Conservation (phyloP, 2,329 filamentous ascomycete species). For the Hymenoscyphus linearis region DNA sequence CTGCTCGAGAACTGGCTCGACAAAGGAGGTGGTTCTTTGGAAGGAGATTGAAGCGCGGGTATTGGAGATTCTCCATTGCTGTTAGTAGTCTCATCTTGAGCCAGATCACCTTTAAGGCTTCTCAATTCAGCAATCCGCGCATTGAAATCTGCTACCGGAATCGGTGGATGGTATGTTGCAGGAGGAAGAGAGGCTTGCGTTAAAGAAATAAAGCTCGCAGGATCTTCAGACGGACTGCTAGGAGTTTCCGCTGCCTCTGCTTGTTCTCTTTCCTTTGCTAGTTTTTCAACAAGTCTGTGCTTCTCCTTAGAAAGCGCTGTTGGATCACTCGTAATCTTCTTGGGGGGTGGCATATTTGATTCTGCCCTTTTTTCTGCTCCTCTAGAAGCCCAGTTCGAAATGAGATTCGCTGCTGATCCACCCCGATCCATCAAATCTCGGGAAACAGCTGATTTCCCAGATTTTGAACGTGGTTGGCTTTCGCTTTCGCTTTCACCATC, state of each 20-base stretch:
- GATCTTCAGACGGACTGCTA: slow-evolving; percentile 14
- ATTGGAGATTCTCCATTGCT: slow-evolving; percentile 17
- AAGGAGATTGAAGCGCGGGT: slow-evolving; percentile 24
- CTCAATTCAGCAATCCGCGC: slow-evolving; percentile 27
- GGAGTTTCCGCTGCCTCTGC: slow-evolving; percentile 10
- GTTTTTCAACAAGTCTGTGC: slow-evolving; percentile 21
- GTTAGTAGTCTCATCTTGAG: slow-evolving; percentile 3
- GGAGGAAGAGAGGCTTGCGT: slow-evolving; percentile 15
- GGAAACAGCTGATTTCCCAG: slow-evolving; percentile 9
- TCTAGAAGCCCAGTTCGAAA: slow-evolving; percentile 42
- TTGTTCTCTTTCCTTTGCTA: slow-evolving; percentile 18
- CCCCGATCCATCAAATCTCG: slow-evolving; percentile 23
- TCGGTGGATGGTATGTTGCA: slow-evolving; percentile 12
- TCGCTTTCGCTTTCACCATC: slow-evolving; percentile 11
- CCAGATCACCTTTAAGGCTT: slow-evolving; percentile 2
- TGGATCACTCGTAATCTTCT: slow-evolving; percentile 1
- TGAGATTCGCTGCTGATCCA: slow-evolving; percentile 33
- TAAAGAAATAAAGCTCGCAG: slow-evolving; percentile 18
- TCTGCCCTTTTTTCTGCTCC: slow-evolving; percentile 30
- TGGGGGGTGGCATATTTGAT: background rate
- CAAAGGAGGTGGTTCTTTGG: slow-evolving; percentile 21
- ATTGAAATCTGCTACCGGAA: slow-evolving; percentile 31
- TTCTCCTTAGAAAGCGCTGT: slow-evolving; percentile 26
- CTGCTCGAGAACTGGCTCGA: slow-evolving; percentile 22
- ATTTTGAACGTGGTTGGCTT: slow-evolving; percentile 2